Base-by-base conservation (phyloP, 805 yeast genomes). In the Yarrowia phangngaensis region DNA sequence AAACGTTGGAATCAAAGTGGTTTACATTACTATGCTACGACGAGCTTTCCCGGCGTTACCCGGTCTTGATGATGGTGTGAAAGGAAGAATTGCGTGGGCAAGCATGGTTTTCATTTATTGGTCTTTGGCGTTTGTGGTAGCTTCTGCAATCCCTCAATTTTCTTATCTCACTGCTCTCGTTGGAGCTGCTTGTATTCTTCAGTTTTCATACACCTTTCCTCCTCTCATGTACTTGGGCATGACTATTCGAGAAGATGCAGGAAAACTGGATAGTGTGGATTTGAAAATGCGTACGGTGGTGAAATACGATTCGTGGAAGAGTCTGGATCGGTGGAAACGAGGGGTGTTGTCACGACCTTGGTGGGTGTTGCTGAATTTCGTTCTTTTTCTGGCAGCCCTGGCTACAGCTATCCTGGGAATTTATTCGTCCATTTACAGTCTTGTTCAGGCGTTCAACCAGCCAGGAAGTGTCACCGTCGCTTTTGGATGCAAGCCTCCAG, bases 131-230 rank as follows among this genome's bases (percentile, higher is more conserved):
- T 69, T 60, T 52, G 59, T 68, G 27, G 55, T 69, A 53, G 72
- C 69, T 31, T 61, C 69, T 30, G 71, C 71, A 20, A 66, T 69
- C 52, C 72, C 72, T 30, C 64, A 65, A 51, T 64, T 69, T 53
- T 56, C 64, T 17, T 60, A 62, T 17, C 55, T 69, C 30, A 63
- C 65, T n/a, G 43, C 63, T 4, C 56, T 69, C 24, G 59, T 69
- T 16, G 72, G 71, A 48, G 66, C 72, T 4, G 56, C 68, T 53
- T 68, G 71, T 54, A 68, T 68, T 30, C 60, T 68, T 50, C 69
- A 68, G 54, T 69, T 69, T 59, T 64, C 70, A 23, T 69, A 69
- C 59, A 69, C 71, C 9, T 62, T 69, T 58, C 73, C 73, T n/a
- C 52, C 52, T 5, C 22, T 49, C 23, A 29, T 49, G 51, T 35